Base-by-base conservation (phyloP, 257 asterid genomes). In the Solanum chilense region DNA sequence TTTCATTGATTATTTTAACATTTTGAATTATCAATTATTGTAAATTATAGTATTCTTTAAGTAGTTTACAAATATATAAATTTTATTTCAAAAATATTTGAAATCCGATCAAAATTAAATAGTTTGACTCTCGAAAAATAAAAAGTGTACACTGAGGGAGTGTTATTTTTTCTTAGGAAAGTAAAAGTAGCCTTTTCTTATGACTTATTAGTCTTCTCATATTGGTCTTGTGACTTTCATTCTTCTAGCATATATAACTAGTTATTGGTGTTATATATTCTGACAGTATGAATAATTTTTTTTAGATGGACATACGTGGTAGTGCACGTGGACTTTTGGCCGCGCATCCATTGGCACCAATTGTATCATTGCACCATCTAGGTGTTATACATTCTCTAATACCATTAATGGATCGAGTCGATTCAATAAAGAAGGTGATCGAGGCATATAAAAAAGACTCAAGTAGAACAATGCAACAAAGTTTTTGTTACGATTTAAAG, bases 321-420 rank as follows among this genome's bases (percentile, higher is more conserved):
- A 91, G 90, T 83, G 94, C 95, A 11, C 93, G 89, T 9, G 98
- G 99, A 14, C n/a, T 96, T 84, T 97, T 95, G 45, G 91, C 98
- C 9, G 96, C 98, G 9, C 99, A 96, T 71, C 97, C 99, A 18
- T 29, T 95, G 62, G 94, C 98, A 18, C 99, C 99, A 2, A 85
- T 96, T 5, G 93, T 96, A 78, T 92, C 98, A 0, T 90, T 96
- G 1, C 99, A 96, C 92, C 98, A 96, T 89, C 90, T 96, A 12
- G 98, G 92, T 90, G 90, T 91, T 84, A 90, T 96, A 71, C 92
- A 91, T 14, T 93, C 98, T 2, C 5, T 96, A 27, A 95, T 93
- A 44, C 95, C 95, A 0, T 89, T 86, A 3, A 41, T 15, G 27
- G 90, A 27, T 31, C 94, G 94, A 45, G 71, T 92, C 5, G 94